phyloP scores from a whole-genome alignment of 805 yeast genomes.

The Yarrowia sp. region DNA sequence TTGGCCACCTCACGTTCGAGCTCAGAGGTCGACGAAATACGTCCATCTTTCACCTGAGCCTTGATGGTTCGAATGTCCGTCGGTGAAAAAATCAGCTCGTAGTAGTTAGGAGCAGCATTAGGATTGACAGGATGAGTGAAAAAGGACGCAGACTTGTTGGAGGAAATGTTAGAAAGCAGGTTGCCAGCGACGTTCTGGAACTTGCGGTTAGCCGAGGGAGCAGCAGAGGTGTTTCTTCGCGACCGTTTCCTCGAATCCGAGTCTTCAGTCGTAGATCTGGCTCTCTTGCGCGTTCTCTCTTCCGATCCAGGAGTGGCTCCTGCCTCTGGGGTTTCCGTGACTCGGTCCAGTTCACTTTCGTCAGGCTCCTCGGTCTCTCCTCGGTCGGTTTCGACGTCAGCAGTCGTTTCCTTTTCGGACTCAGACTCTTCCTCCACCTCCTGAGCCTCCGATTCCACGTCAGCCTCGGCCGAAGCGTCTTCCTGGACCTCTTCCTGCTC shows the following conservation, averaged over 20 bases:
- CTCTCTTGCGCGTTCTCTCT: conserved; percentile 21
- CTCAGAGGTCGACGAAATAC: conserved; percentile 57
- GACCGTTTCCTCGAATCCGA: conserved; percentile 24
- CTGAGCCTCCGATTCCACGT: conserved; percentile 2
- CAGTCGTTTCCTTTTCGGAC: conserved; percentile 5
- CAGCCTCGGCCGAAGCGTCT: not conserved
- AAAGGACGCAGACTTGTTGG: conserved; percentile 75
- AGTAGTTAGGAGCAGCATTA: conserved; percentile 73
- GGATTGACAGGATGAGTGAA: conserved; percentile 73
- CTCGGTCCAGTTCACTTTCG: conserved; percentile 12
- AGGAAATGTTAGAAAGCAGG: conserved; percentile 67
- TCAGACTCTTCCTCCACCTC: not conserved
- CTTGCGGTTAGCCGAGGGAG: conserved; percentile 53
- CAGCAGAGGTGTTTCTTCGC: conserved; percentile 27
- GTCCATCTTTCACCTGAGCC: conserved; percentile 63
- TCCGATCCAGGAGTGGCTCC: conserved; percentile 23
- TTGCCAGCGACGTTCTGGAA: conserved; percentile 69
- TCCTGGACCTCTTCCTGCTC: not conserved
- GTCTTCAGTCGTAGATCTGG: conserved; percentile 15
- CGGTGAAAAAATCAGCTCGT: conserved; percentile 66
- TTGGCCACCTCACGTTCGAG: conserved; percentile 72
- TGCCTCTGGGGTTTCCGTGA: conserved; percentile 14
- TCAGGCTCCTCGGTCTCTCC: conserved; percentile 22
- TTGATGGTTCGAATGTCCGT: conserved; percentile 71
- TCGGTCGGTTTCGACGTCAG: conserved; percentile 18